Base-by-base conservation (phyloP, 768 basidiomycete genomes). In the Solioccasus polychromus region DNA sequence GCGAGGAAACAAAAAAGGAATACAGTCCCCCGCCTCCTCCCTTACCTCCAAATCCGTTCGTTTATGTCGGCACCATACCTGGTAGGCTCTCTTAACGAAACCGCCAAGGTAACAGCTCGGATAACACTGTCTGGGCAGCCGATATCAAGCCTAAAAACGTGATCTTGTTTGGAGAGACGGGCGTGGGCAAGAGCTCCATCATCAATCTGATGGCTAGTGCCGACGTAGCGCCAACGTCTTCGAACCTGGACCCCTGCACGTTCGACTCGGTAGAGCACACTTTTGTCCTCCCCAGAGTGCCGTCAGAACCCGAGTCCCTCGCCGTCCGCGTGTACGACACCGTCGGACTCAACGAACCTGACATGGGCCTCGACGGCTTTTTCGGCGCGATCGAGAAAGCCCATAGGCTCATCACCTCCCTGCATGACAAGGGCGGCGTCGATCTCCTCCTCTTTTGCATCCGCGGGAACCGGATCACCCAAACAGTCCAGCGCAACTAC, bases 391-490 rank as follows among this genome's bases (percentile, higher is more conserved):
- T 55, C 28, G 40, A 38, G 15, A 55, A 55, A 7, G 53, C 54
- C 0, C 23, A 55, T 6, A 1, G 31, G 20, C 49, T 55, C 15
- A 4, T 55, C 9, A n/a, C 23, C 8, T 28, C 35, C 20, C 10
- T 55, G 6, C 35, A 41, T 5, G 0, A 30, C 7, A 24, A 30
- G 0, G 54, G 54, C 15, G 54, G 54, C 8, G 29, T 55, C 28
- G 45, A 55, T 17, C 48, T 55, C 22, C 45, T 55, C 15, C 26
- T 55, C 2, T 55, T 56, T 37, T 55, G 54, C 30, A 18, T 55
- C 22, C 28, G 39, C 14, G 38, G 18, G 1, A 38, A 37, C 1
- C 32, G 54, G 6, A n/a, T 55, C 28, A 55, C 54, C 0, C 1
- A 15, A 4, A 22, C 49, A 1, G 18, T 29, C 28, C 54, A 55